Evolutionary conservation across 148 eudicot species (phyloP).

Genomic region (Pharnaceum exiguum): DNA sequence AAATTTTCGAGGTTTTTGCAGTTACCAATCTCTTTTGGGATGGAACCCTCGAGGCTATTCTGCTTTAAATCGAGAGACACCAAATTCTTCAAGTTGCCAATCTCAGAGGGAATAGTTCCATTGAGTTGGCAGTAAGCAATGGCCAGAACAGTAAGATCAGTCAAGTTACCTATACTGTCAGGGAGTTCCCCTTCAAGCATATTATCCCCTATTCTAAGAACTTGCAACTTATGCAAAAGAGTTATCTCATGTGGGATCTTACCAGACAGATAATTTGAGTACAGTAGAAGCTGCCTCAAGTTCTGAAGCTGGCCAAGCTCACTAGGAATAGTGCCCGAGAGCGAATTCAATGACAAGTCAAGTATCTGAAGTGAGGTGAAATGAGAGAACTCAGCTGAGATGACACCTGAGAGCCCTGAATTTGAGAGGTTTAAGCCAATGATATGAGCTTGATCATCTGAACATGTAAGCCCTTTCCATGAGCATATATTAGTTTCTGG

Average conservation of each 20-base stretch:
- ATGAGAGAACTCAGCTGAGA: conserved; percentile 52
- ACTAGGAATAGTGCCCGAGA: conserved; percentile 61
- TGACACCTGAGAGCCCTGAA: conserved; percentile 52
- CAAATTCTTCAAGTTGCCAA: conserved; percentile 60
- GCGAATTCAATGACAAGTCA: conserved; percentile 60
- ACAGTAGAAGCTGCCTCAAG: conserved; percentile 45
- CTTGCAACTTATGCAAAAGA: conserved; percentile 48
- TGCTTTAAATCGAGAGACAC: conserved; percentile 62
- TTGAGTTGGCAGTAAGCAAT: conserved; percentile 65
- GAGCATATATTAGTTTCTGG: conserved; percentile 37
- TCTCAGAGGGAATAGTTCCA: conserved; percentile 69
- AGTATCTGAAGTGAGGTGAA: conserved; percentile 53
- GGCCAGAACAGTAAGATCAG: conserved; percentile 50
- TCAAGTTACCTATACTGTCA: conserved; percentile 44
- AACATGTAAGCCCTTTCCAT: conserved; percentile 75
- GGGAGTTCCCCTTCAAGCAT: conserved; percentile 48
- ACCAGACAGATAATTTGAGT: conserved; percentile 58
- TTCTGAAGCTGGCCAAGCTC: conserved; percentile 55
- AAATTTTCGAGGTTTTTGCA: conserved; percentile 54
- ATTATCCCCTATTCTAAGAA: conserved; percentile 77
- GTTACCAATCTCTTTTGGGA: conserved; percentile 50
- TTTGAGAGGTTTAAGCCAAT: conserved; percentile 52
- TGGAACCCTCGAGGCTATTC: conserved; percentile 47
- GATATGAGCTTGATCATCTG: conserved; percentile 51
- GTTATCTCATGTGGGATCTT: conserved; percentile 56